Conservation (phyloP, 345 rosid species). For the Brassica carinata region DNA sequence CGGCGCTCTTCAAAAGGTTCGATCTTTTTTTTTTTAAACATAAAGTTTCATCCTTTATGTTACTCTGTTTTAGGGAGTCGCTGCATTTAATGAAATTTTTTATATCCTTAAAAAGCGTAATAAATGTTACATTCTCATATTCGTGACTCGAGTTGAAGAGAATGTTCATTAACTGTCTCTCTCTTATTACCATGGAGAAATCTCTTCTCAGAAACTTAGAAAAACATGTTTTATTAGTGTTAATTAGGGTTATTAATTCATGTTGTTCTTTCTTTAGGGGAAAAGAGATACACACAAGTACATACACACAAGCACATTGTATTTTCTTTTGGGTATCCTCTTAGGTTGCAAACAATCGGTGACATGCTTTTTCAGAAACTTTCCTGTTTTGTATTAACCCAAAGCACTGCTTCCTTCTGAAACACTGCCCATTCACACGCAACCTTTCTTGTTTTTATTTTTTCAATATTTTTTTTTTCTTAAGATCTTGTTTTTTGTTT, state of each 20-base stretch:
- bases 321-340: conserved; percentile 33
- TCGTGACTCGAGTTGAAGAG: conserved; percentile 25
- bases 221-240: background rate
- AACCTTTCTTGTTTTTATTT: background rate
- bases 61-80: conserved; percentile 12
- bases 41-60: conserved; percentile 28
- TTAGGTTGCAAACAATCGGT: conserved; percentile 44
- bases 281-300: conserved; percentile 15
- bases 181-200: conserved; percentile 5
- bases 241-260: conserved; percentile 15
- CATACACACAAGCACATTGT: conserved; percentile 13
- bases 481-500: background rate
- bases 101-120: conserved; percentile 18
- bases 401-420: conserved; percentile 34
- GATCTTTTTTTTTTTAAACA: background rate
- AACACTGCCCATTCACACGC: conserved; percentile 18
- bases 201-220: background rate
- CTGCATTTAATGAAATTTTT: conserved; percentile 31
- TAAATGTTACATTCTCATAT: conserved; percentile 30
- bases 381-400: conserved; percentile 34
- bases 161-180: conserved; percentile 36
- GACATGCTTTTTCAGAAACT: conserved; percentile 32
- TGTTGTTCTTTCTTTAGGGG: conserved; percentile 12
- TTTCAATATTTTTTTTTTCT: background rate
- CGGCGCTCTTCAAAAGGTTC: conserved; percentile 91